These are phyloP conservation scores for Hansfordia pulvinata DNA, from an alignment of 2,329 filamentous ascomycete genomes.

Conservation along the genomic window DNA sequence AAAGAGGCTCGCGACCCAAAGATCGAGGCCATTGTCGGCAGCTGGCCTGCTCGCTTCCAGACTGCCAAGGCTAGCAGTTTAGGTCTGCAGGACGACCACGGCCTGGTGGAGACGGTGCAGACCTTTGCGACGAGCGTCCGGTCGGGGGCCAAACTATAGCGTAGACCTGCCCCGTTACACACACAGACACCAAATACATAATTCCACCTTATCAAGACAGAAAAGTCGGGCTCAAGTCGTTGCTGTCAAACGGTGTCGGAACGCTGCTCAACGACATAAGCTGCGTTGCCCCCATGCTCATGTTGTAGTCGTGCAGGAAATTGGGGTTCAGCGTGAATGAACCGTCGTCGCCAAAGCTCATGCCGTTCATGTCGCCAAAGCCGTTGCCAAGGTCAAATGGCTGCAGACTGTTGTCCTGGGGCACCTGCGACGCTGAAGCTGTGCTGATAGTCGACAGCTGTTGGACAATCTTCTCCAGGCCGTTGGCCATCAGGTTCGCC, in stretches of 20 bases:
- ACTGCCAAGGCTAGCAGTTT: too few species aligned
- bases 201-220: conserved; percentile 1
- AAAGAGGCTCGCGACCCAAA: conserved; percentile 32
- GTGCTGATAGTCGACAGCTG: conserved; percentile 3
- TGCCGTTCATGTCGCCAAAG: conserved; percentile 2
- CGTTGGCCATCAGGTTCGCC: conserved; percentile 29
- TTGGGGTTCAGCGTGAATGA: conserved; percentile 3
- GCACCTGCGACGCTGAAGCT: neutral
- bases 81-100: conserved; percentile 31
- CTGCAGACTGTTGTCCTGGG: conserved; percentile 1
- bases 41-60: conserved; percentile 40
- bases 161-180: too few species aligned
- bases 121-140: conserved; percentile 5
- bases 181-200: neutral
- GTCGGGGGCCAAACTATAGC: too few species aligned
- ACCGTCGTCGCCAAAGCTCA: conserved; percentile 2
- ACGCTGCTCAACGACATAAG: conserved; percentile 5
- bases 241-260: conserved; percentile 5
- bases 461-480: conserved; percentile 24
- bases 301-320: conserved; percentile 5
- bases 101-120: conserved; percentile 17
- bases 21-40: conserved; percentile 33
- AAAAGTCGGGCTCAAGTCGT: conserved; percentile 6
- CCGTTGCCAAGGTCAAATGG: neutral
- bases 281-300: conserved; percentile 5